These are phyloP conservation scores for Dothistroma pini DNA, from an alignment of 2,329 filamentous ascomycete species.

Conservation along the genomic window DNA sequence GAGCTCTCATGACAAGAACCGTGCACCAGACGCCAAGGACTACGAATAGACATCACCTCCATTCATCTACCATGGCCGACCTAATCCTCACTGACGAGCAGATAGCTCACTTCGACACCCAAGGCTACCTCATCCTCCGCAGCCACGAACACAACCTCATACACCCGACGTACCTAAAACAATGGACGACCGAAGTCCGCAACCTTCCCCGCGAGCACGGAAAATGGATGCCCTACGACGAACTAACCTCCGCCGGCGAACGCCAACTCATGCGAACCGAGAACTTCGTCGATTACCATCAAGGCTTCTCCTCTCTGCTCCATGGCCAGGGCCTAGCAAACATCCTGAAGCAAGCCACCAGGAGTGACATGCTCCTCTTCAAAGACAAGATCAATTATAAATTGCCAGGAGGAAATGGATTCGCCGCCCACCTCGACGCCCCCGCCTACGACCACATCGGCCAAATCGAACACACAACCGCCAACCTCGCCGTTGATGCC, in stretches of 20 bases:
- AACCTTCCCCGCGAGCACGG: constrained; percentile 22
- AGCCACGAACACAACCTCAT: constrained; percentile 22
- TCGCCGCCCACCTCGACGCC: constrained; percentile 41
- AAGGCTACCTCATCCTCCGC: constrained; percentile 27
- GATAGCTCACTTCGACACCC: constrained; percentile 22
- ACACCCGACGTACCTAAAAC: constrained; percentile 17
- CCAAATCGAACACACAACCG: constrained; percentile 41
- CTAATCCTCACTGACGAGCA: constrained; percentile 23
- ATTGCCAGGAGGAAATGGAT: constrained; percentile 41
- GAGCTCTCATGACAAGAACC: neutral
- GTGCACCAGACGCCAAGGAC: neutral
- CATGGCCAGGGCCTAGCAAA: constrained; percentile 33
- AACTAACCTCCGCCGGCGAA: constrained; percentile 21
- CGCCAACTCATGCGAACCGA: constrained; percentile 29
- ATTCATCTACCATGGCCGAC: constrained; percentile 14
- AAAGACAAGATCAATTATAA: constrained; percentile 47
- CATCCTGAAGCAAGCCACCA: constrained; percentile 35
- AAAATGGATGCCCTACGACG: constrained; percentile 32
- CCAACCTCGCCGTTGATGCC: constrained; percentile 40
- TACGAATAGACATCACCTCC: neutral
- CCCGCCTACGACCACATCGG: constrained; percentile 43
- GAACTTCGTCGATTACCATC: constrained; percentile 28
- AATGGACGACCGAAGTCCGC: constrained; percentile 26
- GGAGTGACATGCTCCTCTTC: constrained; percentile 42
- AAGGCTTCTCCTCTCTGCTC: constrained; percentile 37